Evolutionary conservation across 2,329 filamentous ascomycete species (phyloP).

Genomic region (Macrophomina phaseolina): DNA sequence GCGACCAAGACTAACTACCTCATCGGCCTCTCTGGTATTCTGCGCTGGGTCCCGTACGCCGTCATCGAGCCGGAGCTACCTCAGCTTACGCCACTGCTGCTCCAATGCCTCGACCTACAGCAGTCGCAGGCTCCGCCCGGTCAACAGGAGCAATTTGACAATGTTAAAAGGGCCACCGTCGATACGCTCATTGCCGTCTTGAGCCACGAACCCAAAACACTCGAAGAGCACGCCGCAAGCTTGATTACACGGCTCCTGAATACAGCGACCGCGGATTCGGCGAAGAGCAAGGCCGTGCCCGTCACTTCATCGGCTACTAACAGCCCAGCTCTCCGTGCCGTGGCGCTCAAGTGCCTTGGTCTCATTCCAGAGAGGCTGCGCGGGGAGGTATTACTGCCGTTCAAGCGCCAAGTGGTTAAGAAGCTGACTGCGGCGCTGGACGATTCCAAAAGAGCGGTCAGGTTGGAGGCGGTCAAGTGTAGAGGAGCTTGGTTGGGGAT

Average conservation of each 20-base stretch:
- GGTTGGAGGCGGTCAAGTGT: conserved; percentile 67
- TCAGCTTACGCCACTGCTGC: conserved; percentile 63
- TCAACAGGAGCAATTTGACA: conserved; percentile 43
- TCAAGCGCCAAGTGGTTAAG: conserved; percentile 63
- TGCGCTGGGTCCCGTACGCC: conserved; percentile 64
- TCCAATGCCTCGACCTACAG: conserved; percentile 66
- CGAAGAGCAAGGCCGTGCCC: conserved; percentile 26
- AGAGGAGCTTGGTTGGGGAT: conserved; percentile 65
- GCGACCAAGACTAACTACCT: conserved; percentile 65
- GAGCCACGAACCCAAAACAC: conserved; percentile 58
- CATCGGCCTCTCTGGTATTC: conserved; percentile 66
- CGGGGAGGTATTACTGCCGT: conserved; percentile 60
- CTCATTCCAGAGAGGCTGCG: conserved; percentile 56
- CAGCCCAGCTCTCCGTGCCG: conserved; percentile 51
- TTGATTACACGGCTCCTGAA: conserved; percentile 62
- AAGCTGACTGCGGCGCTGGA: conserved; percentile 62
- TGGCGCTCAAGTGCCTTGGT: conserved; percentile 55
- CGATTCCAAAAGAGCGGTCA: conserved; percentile 67
- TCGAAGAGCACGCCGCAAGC: conserved; percentile 63
- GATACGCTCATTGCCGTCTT: conserved; percentile 64
- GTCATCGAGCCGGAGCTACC: conserved; percentile 65
- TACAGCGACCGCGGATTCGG: conserved; percentile 43
- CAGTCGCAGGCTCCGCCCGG: conserved; percentile 30
- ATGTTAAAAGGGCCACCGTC: conserved; percentile 66
- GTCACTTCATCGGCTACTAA: conserved; percentile 32